Percentiles rank a stretch among this genome's conserved stretches.
phyloP scores from a whole-genome alignment of 805 yeast genomes.

The Wilhelminamyces savonicus region DNA sequence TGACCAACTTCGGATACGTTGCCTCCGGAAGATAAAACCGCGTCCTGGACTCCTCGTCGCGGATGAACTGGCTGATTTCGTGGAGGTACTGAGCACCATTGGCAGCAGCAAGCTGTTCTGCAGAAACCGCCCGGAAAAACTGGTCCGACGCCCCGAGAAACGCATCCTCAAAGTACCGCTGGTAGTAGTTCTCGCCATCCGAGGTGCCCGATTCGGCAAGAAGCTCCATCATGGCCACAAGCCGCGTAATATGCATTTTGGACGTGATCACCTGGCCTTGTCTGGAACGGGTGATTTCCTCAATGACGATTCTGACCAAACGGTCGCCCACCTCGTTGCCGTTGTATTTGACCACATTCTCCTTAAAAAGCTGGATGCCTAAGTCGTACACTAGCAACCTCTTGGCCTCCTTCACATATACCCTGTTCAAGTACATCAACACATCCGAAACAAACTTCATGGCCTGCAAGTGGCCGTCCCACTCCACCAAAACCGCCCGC shows the following conservation, averaged over 20 bases:
- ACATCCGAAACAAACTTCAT: slow-evolving; percentile 81
- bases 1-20: slow-evolving; percentile 48
- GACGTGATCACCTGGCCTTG: slow-evolving; percentile 49
- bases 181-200: slow-evolving; percentile 55
- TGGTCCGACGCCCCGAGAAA: slow-evolving; percentile 48
- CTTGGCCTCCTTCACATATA: slow-evolving; percentile 66
- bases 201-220: slow-evolving; percentile 20
- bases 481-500: slow-evolving; percentile 35
- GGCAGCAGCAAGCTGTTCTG: slow-evolving; percentile 33
- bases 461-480: slow-evolving; percentile 68
- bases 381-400: slow-evolving; percentile 63
- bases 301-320: slow-evolving; percentile 44
- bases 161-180: slow-evolving; percentile 58
- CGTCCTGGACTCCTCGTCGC: slow-evolving; percentile 57
- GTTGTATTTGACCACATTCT: slow-evolving; percentile 46
- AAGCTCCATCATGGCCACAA: slow-evolving; percentile 67
- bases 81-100: slow-evolving; percentile 51
- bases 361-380: slow-evolving; percentile 64
- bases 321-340: slow-evolving; percentile 44
- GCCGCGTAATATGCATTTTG: slow-evolving; percentile 51
- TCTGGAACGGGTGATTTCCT: slow-evolving; percentile 52
- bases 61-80: slow-evolving; percentile 45
- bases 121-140: slow-evolving; percentile 47
- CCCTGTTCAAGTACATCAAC: slow-evolving; percentile 80
- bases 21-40: slow-evolving; percentile 46